Evolutionary conservation across 2,329 filamentous ascomycete genomes (phyloP).

Genomic region (Colletotrichum graminicola): DNA sequence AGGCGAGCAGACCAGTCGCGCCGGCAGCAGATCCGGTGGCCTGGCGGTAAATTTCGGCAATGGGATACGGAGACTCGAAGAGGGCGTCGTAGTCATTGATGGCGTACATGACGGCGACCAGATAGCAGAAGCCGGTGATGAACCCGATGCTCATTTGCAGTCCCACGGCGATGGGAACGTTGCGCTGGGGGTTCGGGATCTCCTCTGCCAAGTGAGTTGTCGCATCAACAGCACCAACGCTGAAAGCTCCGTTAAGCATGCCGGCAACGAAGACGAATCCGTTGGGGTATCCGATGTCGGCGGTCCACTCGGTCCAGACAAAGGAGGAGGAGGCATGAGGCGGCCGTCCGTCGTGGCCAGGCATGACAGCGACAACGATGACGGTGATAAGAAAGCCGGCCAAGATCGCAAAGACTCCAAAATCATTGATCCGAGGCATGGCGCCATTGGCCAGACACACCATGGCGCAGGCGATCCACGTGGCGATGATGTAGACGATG

Average conservation of each 20-base stretch:
- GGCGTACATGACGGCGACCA: slow-evolving; percentile 68
- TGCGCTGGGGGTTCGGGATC: slow-evolving; percentile 64
- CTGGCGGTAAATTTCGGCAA: slow-evolving; percentile 75
- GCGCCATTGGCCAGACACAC: slow-evolving; percentile 68
- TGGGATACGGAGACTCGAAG: slow-evolving; percentile 67
- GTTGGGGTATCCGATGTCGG: slow-evolving; percentile 55
- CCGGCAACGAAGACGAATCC: slow-evolving; percentile 57
- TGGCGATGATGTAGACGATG: slow-evolving; percentile 55
- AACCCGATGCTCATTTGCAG: slow-evolving; percentile 65
- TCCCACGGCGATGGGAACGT: slow-evolving; percentile 66
- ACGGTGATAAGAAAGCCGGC: slow-evolving; percentile 67
- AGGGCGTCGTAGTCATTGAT: slow-evolving; percentile 67
- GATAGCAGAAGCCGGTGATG: slow-evolving; percentile 64
- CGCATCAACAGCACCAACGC: slow-evolving; percentile 75
- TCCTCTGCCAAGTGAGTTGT: slow-evolving; percentile 75
- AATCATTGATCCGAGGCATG: slow-evolving; percentile 64
- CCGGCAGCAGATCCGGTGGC: slow-evolving; percentile 65
- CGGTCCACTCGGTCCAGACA: slow-evolving; percentile 57
- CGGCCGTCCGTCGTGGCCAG: slow-evolving; percentile 49
- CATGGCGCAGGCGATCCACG: slow-evolving; percentile 53
- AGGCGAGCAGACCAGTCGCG: slow-evolving; percentile 62
- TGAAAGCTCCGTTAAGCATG: slow-evolving; percentile 75
- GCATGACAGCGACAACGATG: slow-evolving; percentile 67
- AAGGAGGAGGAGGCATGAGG: slow-evolving; percentile 51
- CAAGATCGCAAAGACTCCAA: slow-evolving; percentile 65